Evolutionary conservation across 2,329 filamentous ascomycete genomes (phyloP).

Genomic region (Mycosphaerella sp.): DNA sequence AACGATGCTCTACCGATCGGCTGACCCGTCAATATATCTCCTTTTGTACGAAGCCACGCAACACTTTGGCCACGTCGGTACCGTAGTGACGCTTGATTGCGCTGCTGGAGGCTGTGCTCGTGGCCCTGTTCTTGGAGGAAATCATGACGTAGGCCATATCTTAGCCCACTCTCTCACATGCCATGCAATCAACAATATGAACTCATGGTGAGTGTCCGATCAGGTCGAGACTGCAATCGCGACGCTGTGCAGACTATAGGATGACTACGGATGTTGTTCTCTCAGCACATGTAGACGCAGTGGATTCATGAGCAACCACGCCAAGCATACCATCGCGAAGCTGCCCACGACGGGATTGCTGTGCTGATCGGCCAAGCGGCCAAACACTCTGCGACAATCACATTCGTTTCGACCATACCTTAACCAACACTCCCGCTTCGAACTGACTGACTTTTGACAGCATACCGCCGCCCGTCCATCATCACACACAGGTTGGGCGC

Average conservation of each 20-base stretch:
- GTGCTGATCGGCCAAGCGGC: no score
- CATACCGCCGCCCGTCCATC: background rate
- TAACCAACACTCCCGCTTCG: no score
- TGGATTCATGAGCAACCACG: no score
- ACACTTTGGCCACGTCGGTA: no score
- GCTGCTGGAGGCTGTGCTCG: background rate
- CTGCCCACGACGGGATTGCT: no score
- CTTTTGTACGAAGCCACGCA: no score
- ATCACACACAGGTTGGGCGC: background rate
- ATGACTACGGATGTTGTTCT: background rate
- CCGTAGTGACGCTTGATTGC: background rate
- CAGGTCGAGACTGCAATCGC: background rate
- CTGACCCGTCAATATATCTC: no score
- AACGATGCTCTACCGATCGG: background rate
- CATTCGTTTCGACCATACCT: no score
- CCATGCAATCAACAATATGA: background rate
- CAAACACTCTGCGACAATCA: no score
- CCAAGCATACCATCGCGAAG: no score
- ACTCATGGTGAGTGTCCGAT: background rate
- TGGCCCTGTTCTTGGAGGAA: background rate
- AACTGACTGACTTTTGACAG: background rate
- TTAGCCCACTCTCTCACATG: background rate
- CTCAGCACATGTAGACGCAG: background rate
- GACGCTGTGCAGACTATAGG: background rate
- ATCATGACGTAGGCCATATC: slow-evolving; percentile 5